Evolutionary conservation across 139 green algal species (phyloP), one percentile per base, ranked within the genome.

Genomic region (Tetratostichococcus sp.): DNA sequence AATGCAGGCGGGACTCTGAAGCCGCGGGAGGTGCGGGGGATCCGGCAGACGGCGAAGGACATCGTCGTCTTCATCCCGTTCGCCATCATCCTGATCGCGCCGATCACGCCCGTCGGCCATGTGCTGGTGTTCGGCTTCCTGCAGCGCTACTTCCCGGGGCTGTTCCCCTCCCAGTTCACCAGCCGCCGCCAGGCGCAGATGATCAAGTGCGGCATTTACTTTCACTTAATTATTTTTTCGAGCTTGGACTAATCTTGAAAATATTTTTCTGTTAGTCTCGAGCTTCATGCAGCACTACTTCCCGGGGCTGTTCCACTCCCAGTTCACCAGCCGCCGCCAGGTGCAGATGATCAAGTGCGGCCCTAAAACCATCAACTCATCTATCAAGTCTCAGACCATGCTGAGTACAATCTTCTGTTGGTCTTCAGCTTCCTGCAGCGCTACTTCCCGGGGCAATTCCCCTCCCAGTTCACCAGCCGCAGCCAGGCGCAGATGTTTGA

Each of bases 401-500:
- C n/a, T n/a, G n/a, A n/a, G n/a, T n/a, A n/a, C n/a, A n/a, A n/a
- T n/a, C n/a, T n/a, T n/a, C n/a, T n/a, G n/a, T n/a, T 98, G 19
- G 87, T 98, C 30, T 99, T 98, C 81, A 86, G 89, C 39, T 98
- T 98, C 86, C 89, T 98, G 34, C 95, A 99, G 83, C 78, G 85
- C 62, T 98, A 98, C 87, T 99, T 99, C 82, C 96, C 96, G 0
- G 85, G 81, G 71, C 93, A 98, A 80, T 99, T 98, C 84, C 96
- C 96, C 42, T 94, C 84, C 32, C 95, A 97, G 84, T 99, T 99
- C 84, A 93, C 91, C 39, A 83, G 59, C 33, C 72, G 89, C 39
- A 82, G 94, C 28, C 94, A 98, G 83, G 89, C 95, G 58, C 85
- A 95, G 32, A 91, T 93, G 82, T 85, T 70, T 2, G 81, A 75